Conservation (phyloP, 2,329 filamentous ascomycete species). For the Paraphoma chrysanthemicola region DNA sequence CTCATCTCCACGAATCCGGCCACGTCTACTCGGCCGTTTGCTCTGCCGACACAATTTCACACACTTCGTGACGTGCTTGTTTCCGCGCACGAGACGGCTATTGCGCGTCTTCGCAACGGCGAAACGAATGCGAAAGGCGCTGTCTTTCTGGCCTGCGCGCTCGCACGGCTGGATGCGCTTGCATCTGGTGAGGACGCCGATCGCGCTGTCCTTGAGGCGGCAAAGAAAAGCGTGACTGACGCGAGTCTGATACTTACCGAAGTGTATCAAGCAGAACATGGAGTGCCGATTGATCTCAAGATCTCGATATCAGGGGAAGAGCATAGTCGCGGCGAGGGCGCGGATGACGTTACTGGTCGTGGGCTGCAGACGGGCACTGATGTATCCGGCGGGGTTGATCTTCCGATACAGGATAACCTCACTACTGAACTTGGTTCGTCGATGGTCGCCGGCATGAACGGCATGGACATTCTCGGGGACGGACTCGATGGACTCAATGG, state of each 20-base stretch:
- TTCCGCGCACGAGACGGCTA: conserved; percentile 9
- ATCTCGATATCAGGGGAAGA: conserved; percentile 7
- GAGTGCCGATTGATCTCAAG: conserved; percentile 27
- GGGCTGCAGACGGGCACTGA: background rate
- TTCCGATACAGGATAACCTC: background rate
- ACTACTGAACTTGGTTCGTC: background rate
- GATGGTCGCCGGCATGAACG: conserved; percentile 1
- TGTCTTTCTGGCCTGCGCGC: conserved; percentile 23
- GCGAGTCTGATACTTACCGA: conserved; percentile 18
- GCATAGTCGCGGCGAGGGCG: conserved; percentile 19
- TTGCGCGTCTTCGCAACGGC: conserved; percentile 26
- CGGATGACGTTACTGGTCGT: conserved; percentile 1
- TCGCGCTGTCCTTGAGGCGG: conserved; percentile 23
- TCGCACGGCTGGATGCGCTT: conserved; percentile 35
- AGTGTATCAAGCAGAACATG: conserved; percentile 27
- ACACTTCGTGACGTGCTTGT: conserved; percentile 16
- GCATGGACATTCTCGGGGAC: conserved; percentile 3
- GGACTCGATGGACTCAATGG: conserved; percentile 2
- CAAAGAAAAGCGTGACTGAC: conserved; percentile 19
- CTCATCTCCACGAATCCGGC: conserved; percentile 3
- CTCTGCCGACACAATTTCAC: conserved; percentile 18
- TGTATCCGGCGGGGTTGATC: background rate
- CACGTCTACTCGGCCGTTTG: background rate
- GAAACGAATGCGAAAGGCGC: conserved; percentile 35
- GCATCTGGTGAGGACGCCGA: conserved; percentile 20